Evolutionary conservation across 2,329 filamentous ascomycete species (phyloP), one percentile per base, ranked within the genome.

Genomic region (Nothophoma quercina): DNA sequence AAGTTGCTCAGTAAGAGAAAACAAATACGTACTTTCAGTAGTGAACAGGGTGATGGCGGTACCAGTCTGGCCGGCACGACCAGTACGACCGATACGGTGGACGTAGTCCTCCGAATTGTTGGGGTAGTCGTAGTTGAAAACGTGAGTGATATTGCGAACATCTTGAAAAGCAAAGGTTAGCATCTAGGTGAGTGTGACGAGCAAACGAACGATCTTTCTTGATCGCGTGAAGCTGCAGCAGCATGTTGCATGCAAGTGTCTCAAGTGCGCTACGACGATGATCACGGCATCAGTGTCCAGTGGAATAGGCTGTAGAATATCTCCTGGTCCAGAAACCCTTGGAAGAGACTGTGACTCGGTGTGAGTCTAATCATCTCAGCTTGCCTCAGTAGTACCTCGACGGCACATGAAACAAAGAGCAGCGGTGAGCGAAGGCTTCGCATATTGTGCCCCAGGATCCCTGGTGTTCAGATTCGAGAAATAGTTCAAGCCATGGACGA

Each of bases 61-160:
- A 81, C 95, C 95, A 63, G 88, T 91, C 71, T 89, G 88, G 81
- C 95, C 95, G 74, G 85, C 85, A 82, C 85, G 85, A 78, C 81
- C 85, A 73, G 85, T 88, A 79, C 85, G 83, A 73, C 85, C 85
- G 74, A 87, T 87, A 72, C 85, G 85, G 75, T 88, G 85, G 74
- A 88, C 83, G 69, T 88, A 88, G 70, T 88, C 85, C 76, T 88
- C 85, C 69, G 85, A 87, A 76, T 88, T 98, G 84, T 98, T 98
- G 78, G 93, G 93, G 80, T 98, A 98, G 78, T 98, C 95, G 90
- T 98, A 97, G 88, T 98, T 98, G 82, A 99, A 86, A 81, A 99
- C 95, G 83, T 99, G 95, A 81, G 95, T 98, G 83, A 99, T 99
- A 85, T 99, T 96, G 82, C 93, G 93, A 83, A 99, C 95, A 89